Base-by-base conservation (phyloP, 1,139 yeast species). In the Hansenula anomala region DNA sequence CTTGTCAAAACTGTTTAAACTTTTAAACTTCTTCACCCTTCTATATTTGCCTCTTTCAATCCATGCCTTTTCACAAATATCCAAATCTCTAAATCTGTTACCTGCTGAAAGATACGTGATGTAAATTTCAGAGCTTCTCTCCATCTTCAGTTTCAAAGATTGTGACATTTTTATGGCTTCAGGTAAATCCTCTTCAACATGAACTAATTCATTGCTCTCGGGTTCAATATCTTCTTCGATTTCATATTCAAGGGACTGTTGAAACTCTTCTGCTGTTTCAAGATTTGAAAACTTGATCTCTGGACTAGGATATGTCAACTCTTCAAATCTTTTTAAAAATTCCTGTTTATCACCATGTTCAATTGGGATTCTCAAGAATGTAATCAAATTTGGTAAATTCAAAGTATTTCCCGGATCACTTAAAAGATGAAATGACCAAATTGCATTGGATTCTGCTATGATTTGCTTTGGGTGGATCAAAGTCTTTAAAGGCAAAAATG, bases 361-460 rank as follows among this genome's bases (percentile, higher is more conserved):
- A 3, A 76, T 66, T 0, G 81, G 76, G 18, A 81, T 68, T 41
- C 69, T 69, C 48, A 87, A 61, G 52, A 70, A 83, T 2, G 79
- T 66, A 33, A 73, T 70, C 15, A 78, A 60, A 10, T 72, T 60
- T 20, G 67, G 64, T 1, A 55, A 54, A 36, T 65, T 71, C 24
- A 84, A 58, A n/a, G 34, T 23, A 28, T 69, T 58, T 1, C 59
- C 52, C 0, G 78, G 79, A 35, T 65, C 59, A 32, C 59, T 55
- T 30, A 69, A 56, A 14, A 73, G 46, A 12, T 75, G 60, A 52
- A 73, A 81, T 3, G 73, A 73, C 80, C 94, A 78, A 12, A 90
- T 43, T 0, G 97, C 97, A 40, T 78, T 71, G 0, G 94, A 78
- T 60, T 90, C 97, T 0, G 84, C 80, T 36, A 85, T 44, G 1